Evolutionary conservation across 1,284 basidiomycete species (phyloP), one percentile per base, ranked within the genome.

Genomic region (Cryptococcus deneoformans): DNA sequence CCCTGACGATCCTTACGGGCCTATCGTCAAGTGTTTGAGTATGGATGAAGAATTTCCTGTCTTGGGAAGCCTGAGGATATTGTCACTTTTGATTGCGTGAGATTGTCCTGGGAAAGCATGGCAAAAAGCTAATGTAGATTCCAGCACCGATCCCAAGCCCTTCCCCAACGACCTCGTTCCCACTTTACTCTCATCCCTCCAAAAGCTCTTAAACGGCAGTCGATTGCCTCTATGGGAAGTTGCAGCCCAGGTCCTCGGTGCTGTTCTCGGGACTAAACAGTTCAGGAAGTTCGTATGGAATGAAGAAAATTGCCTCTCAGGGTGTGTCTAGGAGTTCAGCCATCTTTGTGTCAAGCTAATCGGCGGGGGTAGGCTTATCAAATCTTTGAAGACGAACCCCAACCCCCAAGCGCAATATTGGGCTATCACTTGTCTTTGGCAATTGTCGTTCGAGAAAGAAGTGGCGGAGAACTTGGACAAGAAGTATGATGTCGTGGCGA

Each of bases 361-460:
- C 24, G 29, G 12, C 37, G 29, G 5, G 5, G 34, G 14, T 61
- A 92, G 90, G 8, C 79, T 92, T 47, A 82, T 90, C 12, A 88
- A 91, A 46, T 87, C 89, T 43, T 80, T 93, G 58, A 87, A 86
- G 69, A 81, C 85, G 55, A 88, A 85, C 62, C 69, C 76, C 12
- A 71, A 73, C 10, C 89, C 92, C n/a, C 95, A 99, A 78, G 90
- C 94, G 86, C 89, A 87, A 79, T 99, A 98, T 76, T 92, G 95
- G 79, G 86, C 92, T 45, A 86, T 87, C 39, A 91, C 92, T 70
- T 94, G 90, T 74, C 82, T 98, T 66, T 99, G 95, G 95, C 81
- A 98, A 60, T 81, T 99, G 61, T 90, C 91, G 0, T 99, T 97
- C 66, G 90, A 97, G 74, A 82, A 85, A 66, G 84, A 87, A 43